Evolutionary conservation across 2,329 filamentous ascomycete genomes (phyloP).

Genomic region (Emmonsiellopsis sp.): DNA sequence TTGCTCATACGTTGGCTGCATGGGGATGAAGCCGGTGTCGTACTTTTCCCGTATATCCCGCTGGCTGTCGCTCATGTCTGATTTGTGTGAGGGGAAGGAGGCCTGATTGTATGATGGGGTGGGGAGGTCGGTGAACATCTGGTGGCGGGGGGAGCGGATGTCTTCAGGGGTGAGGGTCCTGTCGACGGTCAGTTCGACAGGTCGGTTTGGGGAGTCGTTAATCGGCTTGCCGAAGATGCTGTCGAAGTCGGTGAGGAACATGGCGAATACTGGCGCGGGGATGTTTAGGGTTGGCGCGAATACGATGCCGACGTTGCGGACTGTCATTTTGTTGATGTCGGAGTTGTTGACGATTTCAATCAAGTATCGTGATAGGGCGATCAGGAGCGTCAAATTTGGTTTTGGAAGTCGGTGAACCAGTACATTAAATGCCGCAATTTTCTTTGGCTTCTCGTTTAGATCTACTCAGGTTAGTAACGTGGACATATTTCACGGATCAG

Average conservation of each 20-base stretch:
- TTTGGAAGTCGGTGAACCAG: slow-evolving; percentile 72
- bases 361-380: slow-evolving; percentile 78
- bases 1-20: slow-evolving; percentile 43
- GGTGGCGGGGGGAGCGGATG: slow-evolving; percentile 54
- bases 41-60: slow-evolving; percentile 23
- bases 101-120: slow-evolving; percentile 55
- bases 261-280: slow-evolving; percentile 83
- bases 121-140: slow-evolving; percentile 59
- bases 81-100: slow-evolving; percentile 31
- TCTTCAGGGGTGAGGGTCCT: slow-evolving; percentile 43
- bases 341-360: slow-evolving; percentile 88
- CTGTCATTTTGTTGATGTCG: slow-evolving; percentile 93
- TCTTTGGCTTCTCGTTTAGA: slow-evolving; percentile 63
- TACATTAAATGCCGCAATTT: slow-evolving; percentile 64
- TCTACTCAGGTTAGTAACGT: slow-evolving; percentile 38
- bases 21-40: slow-evolving; percentile 44
- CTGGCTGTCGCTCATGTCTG: slow-evolving; percentile 11
- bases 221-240: slow-evolving; percentile 55
- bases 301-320: slow-evolving; percentile 94
- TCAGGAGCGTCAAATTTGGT: slow-evolving; percentile 71
- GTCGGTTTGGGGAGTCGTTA: neutral
- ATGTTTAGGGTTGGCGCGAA: slow-evolving; percentile 97
- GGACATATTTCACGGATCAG: neutral
- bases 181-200: slow-evolving; percentile 34
- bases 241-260: slow-evolving; percentile 85